A percentile compares a stretch with the other conserved stretches of the same genome.
Conservation (phyloP, 108 stramenopile genomes). For the Cylindrotheca closterium region DNA sequence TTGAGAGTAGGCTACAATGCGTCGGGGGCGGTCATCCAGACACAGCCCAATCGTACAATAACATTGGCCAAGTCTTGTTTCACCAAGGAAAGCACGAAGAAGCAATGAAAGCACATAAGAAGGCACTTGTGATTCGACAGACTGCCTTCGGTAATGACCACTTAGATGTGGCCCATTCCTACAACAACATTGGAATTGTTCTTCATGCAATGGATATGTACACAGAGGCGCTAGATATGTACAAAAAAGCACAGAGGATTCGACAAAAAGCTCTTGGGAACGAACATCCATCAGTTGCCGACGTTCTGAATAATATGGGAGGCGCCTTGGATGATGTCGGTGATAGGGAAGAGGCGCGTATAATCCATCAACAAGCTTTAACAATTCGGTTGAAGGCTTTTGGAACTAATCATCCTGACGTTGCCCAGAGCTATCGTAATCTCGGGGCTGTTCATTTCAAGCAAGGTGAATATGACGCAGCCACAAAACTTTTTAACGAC, state of each 20-base stretch:
- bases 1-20: no score
- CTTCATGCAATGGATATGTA: slow-evolving; percentile 15
- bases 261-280: slow-evolving; percentile 15
- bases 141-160: slow-evolving; percentile 26
- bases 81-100: no score
- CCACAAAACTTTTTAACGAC: no score
- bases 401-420: slow-evolving; percentile 31
- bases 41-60: no score
- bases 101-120: no score
- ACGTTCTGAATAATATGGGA: slow-evolving; percentile 19
- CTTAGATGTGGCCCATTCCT: slow-evolving; percentile 10
- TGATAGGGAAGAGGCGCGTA: slow-evolving; percentile 14
- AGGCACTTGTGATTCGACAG: no score
- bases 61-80: no score
- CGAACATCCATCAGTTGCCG: slow-evolving; percentile 25
- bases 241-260: slow-evolving; percentile 18
- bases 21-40: no score
- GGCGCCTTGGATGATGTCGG: slow-evolving; percentile 11
- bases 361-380: slow-evolving; percentile 21
- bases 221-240: slow-evolving; percentile 19
- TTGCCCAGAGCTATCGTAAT: slow-evolving; percentile 27
- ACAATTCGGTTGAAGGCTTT: slow-evolving; percentile 17
- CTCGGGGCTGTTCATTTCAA: slow-evolving; percentile 35
- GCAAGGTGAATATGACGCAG: no score
- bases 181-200: slow-evolving; percentile 21